Base-by-base conservation (phyloP, 2,329 filamentous ascomycete genomes). In the Thermothelomyces thermophilus region DNA sequence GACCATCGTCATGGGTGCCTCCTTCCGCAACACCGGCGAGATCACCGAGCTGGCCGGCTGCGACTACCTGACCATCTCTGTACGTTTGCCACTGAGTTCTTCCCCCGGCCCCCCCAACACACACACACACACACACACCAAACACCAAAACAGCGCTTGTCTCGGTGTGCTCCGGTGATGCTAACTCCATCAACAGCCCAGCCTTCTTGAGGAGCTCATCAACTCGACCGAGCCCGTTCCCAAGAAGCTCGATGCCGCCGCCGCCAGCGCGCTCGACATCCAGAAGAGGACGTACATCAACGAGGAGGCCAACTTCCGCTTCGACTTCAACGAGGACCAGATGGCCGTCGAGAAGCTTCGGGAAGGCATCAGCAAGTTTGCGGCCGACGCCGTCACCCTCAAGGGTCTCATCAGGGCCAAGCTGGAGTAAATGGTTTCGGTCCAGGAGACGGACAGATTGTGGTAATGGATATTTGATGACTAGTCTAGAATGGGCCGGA, bases 271-370 rank as follows among this genome's bases (percentile, higher is more conserved):
- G 50, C 80, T 93, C 59, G 72, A 93, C 72, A 80, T 98, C 60
- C 74, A 86, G 76, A 95, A 90, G 87, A 87, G 87, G 79, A 76
- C 75, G 51, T 98, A 95, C 82, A 85, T 98, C 73, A 82, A 85
- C 68, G 77, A 93, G 73, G 93, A 98, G 82, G 65, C 90, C 47
- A 66, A 73, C 43, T 98, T 97, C 90, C 90, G 93, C 71, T 98
- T 96, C 79, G 87, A 90, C 74, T 95, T 98, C 84, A 98, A 98
- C 81, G 93, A 98, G 81, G 90, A 98, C 67, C 86, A 91, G 72
- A 98, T 98, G 93, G 93, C 88, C 57, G 89, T 95, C 60, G 90
- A 97, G 85, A 98, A 98, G 86, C 84, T 98, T 63, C 87, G 90
- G 56, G 93, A 98, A 76, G 93, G 93, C 74, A 98, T 98, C 79